Base-by-base conservation (phyloP, 306 rosid species). In the Hylodesmum podocarpum region DNA sequence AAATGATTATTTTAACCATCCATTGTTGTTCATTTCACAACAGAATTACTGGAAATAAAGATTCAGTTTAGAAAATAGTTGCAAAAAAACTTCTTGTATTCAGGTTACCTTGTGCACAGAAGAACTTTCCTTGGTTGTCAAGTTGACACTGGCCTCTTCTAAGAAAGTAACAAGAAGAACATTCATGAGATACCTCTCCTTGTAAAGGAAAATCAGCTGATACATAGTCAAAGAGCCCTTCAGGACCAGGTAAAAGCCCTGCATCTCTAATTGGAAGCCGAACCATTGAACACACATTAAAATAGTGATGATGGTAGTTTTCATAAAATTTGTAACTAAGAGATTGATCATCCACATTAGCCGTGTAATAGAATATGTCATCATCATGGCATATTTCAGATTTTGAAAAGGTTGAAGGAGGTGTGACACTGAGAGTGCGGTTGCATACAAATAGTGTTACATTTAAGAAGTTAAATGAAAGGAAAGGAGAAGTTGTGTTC, bases 81-180 rank as follows among this genome's bases (percentile, higher is more conserved):
- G 19, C 2, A 27, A 13, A 18, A 57, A 57, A 27, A 8, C 2
- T 15, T 59, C 29, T 59, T 33, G 33, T 3, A n/a, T 6, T 14
- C 0, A 57, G 39, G 19, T 58, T 37, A 74, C 78, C 78, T 74
- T 74, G 18, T 7, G 59, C 59, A 19, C 78, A 74, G 0, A 74
- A 43, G 55, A 74, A 74, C 10, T 43, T 43, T 13, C 61, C 78
- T 22, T 41, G 18, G 33, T 3, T 74, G 34, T 74, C 78, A 16
- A 74, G 59, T 74, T 59, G 78, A 74, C 78, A 74, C 16, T 18
- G 81, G 66, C 69, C 81, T 28, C 44, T 28, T 27, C 25, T 67
- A 13, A 12, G 22, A 33, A 58, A 2, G 62, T 27, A 27, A 69
- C 82, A 78, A 13, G 28, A 27, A 33, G 18, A 19, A 58, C 82